Evolutionary conservation across 2,329 filamentous ascomycete species (phyloP), one percentile per base, ranked within the genome.

Genomic region (Neofusicoccum parvum): DNA sequence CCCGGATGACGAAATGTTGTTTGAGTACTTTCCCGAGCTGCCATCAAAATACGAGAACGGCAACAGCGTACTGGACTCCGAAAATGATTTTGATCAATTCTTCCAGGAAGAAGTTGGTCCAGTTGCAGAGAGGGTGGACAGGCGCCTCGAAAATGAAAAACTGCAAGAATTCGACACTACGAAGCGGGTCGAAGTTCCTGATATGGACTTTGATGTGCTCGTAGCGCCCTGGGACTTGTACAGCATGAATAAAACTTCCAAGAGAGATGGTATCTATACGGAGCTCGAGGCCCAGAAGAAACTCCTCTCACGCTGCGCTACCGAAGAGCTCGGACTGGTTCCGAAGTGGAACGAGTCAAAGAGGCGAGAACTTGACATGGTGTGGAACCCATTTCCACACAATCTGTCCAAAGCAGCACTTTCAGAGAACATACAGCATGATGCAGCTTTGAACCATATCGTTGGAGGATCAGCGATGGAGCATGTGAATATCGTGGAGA

Each of bases 361-460:
- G 5, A 76, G 74, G 53, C 67, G 81, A 4, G 77, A 83, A 39
- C 71, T 75, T 34, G 72, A 75, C 3, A 68, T 87, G 11, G 74
- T 69, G 3, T 87, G 84, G 84, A 73, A 67, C 32, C 81, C 83
- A 3, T 85, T 86, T 63, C 75, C 79, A 2, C 71, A 72, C 3
- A 75, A 78, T n/a, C 69, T 80, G 1, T 77, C 71, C 3, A 75
- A 76, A 6, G 66, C 80, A 12, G 74, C 72, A 10, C 68, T 77
- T 0, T 75, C 81, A 14, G 79, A 80, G 58, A 69, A 67, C 11
- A 75, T 82, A 4, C 75, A 79, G 43, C 78, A 78, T 17, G 77
- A 82, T 66, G 75, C 78, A 4, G 73, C 76, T 0, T 64, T 80
- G 5, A 72, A 69, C 32, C 70, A 77, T 37, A 72, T 78, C 37